Evolutionary conservation across 2,329 filamentous ascomycete genomes (phyloP), one percentile per base, ranked within the genome.

Genomic region (Epichloe baconii): DNA sequence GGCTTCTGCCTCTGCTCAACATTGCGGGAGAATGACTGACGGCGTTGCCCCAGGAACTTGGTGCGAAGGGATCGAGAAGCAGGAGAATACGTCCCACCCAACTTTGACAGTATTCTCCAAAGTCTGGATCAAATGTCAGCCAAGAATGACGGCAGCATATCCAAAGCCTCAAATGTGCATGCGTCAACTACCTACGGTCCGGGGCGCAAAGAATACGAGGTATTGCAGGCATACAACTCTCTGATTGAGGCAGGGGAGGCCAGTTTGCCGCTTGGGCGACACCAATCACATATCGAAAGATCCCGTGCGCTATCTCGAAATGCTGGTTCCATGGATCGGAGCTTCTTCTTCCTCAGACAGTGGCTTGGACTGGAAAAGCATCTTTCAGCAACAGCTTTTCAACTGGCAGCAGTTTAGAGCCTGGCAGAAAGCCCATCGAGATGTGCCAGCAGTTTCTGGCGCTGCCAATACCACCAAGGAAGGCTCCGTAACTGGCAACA

Each of bases 91-190:
- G 41, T 53, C 4, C 48, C 52, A 31, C 34, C 44, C 10, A 40
- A 51, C 10, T 50, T 53, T 34, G 48, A 53, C 23, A 48, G 45
- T 12, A 51, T 51, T 40, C 41, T 53, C 3, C 38, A 42, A 41
- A 50, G 44, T 14, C 21, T 53, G 38, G 52, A 53, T 51, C 40
- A 48, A 19, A 53, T 53, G 52, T 40, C 52, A 35, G 52, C 52
- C 17, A 36, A 42, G n/a, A 50, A 44, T n/a, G 52, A 53, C 34
- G 43, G n/a, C 12, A 19, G 4, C 5, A 17, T 31, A 17, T 31
- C 6, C 7, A 38, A 14, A 40, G 7, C 11, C 2, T 12, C 40
- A 4, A 38, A 14, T 17, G 17, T 11, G 11, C 35, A 41, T 17
- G 34, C 23, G 15, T 31, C 35, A 19, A 31, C 36, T 12, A 37